phyloP scores from a whole-genome alignment of 1,139 yeast species.

The Pneumocystis carinii region DNA sequence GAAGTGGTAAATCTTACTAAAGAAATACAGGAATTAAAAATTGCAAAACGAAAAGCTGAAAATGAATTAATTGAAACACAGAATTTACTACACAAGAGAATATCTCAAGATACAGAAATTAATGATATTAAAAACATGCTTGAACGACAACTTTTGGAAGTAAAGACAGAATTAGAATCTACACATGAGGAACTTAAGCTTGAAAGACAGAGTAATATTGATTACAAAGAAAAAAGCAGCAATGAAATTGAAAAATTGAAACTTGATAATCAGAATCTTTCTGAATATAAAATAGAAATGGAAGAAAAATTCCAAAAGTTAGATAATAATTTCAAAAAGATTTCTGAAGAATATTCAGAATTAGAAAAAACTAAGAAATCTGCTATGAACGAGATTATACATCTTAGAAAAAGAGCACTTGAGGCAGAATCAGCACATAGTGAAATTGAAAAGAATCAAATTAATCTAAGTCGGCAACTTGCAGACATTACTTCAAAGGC shows the following conservation, averaged over 20 bases:
- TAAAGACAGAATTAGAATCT: neutral
- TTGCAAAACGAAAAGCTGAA: neutral
- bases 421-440: neutral
- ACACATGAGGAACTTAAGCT: neutral
- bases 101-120: neutral
- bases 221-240: neutral
- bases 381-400: neutral
- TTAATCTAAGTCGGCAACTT: neutral
- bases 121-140: neutral
- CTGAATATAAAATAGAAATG: neutral
- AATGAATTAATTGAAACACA: neutral
- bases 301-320: neutral
- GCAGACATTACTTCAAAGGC: neutral
- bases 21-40: slow-evolving; percentile 1
- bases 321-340: neutral
- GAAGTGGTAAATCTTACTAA: slow-evolving; percentile 1
- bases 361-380: neutral
- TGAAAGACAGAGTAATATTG: neutral
- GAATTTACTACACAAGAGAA: neutral
- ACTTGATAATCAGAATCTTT: neutral
- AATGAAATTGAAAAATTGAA: neutral
- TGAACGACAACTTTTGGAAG: neutral
- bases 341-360: neutral
- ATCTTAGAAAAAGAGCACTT: neutral
- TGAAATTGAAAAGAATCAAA: neutral